Conservation (phyloP, 768 basidiomycete genomes). For the Tricholoma flavovirens region DNA sequence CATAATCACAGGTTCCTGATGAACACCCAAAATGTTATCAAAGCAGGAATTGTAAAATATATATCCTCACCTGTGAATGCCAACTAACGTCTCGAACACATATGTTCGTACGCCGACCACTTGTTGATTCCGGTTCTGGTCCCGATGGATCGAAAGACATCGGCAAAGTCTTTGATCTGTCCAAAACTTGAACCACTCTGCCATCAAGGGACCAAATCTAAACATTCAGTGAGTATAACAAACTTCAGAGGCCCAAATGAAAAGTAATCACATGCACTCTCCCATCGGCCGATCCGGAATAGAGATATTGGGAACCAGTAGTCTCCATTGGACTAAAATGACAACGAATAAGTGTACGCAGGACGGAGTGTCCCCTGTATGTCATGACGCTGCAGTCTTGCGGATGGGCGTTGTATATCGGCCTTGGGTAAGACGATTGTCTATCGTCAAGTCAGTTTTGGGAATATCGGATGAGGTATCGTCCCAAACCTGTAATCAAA, state of each 20-base stretch:
- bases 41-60: neutral
- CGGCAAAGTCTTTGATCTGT: conserved; percentile 68
- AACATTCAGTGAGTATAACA: conserved; percentile 1
- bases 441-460: conserved; percentile 27
- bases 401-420: conserved; percentile 63
- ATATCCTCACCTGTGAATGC: conserved; percentile 65
- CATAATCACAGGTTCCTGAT: conserved; percentile 83
- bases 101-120: conserved; percentile 26
- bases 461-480: neutral
- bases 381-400: conserved; percentile 93
- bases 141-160: conserved; percentile 71
- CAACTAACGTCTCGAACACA: conserved; percentile 95
- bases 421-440: conserved; percentile 60
- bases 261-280: conserved; percentile 62
- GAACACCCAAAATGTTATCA: neutral
- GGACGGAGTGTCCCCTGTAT: conserved; percentile 85
- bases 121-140: conserved; percentile 34
- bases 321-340: conserved; percentile 93
- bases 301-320: conserved; percentile 90
- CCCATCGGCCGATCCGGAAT: conserved; percentile 88
- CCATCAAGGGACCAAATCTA: conserved; percentile 98
- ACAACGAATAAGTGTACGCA: conserved; percentile 90
- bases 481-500: conserved; percentile 80
- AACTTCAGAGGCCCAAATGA: conserved; percentile 3
- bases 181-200: conserved; percentile 72